These are phyloP conservation scores for Aspergillus steynii DNA, from an alignment of 495 filamentous ascomycete genomes.

Conservation along the genomic window DNA sequence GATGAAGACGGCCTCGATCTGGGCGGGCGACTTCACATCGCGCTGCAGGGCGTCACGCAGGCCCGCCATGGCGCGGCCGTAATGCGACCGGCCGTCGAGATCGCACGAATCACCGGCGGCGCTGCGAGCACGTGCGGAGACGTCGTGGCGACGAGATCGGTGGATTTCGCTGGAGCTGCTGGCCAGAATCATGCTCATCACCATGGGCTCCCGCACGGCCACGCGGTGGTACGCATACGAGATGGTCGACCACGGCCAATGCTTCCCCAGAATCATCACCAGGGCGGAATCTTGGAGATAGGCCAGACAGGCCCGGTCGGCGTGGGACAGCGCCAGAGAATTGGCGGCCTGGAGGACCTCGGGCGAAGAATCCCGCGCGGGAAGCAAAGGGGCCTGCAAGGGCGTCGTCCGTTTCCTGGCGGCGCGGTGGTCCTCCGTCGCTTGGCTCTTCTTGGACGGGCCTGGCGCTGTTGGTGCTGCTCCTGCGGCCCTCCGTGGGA, in stretches of 20 bases:
- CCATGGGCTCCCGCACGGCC: conserved; percentile 33
- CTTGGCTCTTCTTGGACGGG: conserved; percentile 13
- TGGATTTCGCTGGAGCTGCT: conserved; percentile 33
- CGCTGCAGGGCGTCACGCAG: conserved; percentile 32
- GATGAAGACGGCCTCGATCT: conserved; percentile 35
- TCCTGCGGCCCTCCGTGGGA: conserved; percentile 19
- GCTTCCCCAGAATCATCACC: conserved; percentile 34
- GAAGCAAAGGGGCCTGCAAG: conserved; percentile 7
- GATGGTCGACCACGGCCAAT: conserved; percentile 38
- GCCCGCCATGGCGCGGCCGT: conserved; percentile 32
- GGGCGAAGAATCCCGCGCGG: conserved; percentile 7
- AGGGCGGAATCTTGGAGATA: conserved; percentile 34
- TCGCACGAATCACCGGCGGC: conserved; percentile 19
- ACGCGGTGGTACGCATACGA: conserved; percentile 36
- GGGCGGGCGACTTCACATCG: conserved; percentile 28
- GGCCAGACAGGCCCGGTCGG: conserved; percentile 29
- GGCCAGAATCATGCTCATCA: conserved; percentile 39
- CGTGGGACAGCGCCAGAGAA: conserved; percentile 28
- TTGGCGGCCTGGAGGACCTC: conserved; percentile 30
- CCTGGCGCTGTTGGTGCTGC: background rate
- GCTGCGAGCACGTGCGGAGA: conserved; percentile 9
- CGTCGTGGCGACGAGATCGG: conserved; percentile 25
- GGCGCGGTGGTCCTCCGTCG: background rate
- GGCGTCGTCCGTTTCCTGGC: background rate
- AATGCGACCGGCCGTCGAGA: conserved; percentile 27